Evolutionary conservation across 352 stramenopile species (phyloP).

Genomic region (Ophiocytium majus): DNA sequence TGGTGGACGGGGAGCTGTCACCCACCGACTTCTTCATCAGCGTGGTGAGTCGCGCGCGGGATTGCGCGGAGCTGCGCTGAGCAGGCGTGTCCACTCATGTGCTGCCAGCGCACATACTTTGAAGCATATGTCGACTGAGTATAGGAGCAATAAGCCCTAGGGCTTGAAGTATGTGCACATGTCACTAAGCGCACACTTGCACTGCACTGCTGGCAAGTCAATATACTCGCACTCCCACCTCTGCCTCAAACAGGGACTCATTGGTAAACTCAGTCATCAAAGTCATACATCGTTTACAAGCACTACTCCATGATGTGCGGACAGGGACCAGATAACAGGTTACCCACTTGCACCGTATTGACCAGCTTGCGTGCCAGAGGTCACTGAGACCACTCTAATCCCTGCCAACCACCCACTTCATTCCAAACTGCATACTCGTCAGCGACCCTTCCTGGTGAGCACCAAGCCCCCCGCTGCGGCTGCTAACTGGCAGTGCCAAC

Average conservation of each 20-base stretch:
- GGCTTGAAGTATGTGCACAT: not conserved
- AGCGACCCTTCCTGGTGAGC: not conserved
- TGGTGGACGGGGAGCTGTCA: not conserved
- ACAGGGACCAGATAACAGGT: too few species aligned
- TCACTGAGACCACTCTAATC: not conserved
- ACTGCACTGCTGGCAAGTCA: too few species aligned
- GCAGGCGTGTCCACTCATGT: not conserved
- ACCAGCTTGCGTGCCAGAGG: not conserved
- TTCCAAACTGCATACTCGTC: not conserved
- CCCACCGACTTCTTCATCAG: not conserved
- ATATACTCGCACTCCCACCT: too few species aligned
- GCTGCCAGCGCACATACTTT: not conserved
- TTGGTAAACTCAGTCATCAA: not conserved
- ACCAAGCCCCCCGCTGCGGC: too few species aligned
- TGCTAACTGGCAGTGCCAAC: not conserved
- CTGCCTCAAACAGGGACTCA: not conserved
- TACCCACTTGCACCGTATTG: not conserved
- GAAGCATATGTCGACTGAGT: not conserved
- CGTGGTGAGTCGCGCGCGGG: not conserved
- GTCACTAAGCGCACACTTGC: not conserved
- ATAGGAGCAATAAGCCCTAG: too few species aligned
- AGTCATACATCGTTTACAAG: not conserved
- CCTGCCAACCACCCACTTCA: not conserved
- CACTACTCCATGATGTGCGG: too few species aligned
- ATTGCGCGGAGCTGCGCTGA: not conserved